Evolutionary conservation across 306 rosid species (phyloP), one percentile per base, ranked within the genome.

Genomic region (Herpetospermum pedunculosum): DNA sequence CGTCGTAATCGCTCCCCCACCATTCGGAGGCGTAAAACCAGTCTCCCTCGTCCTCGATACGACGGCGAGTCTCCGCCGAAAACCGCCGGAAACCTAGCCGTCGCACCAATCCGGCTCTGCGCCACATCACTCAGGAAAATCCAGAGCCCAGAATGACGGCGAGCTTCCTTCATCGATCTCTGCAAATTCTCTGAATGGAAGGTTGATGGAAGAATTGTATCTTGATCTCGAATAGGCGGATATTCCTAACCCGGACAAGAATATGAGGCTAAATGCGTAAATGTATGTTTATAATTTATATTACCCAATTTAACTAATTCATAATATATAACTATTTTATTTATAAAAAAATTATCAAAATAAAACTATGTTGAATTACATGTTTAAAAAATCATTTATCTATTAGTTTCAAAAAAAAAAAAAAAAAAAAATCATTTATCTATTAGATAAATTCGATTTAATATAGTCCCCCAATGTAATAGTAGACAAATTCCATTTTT

Each of bases 11-110:
- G 38, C 85, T 29, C 35, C 93, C 96, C 96, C 98, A 91, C 98
- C 98, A 94, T 76, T 94, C 98, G 1, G 96, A 83, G 6, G 97
- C 81, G 83, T 87, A 94, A 10, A 79, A 85, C 98, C 98, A 94
- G 82, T 91, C 91, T 2, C 97, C 98, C 53, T 91, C 97, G 80
- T 91, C 98, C 74, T 77, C 88, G 13, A 73, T 38, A 59, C 79
- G 84, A 13, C 84, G 88, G 72, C 90, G 85, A 48, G 59, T 77
- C 15, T 78, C 76, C 15, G 88, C 83, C n/a, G 98, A 84, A 37
- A 89, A 78, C 41, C 89, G 86, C 73, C 96, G 94, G 76, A 85
- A 48, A 77, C 67, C 75, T 19, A 55, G 19, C 1, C 25, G 70
- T 12, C 63, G 59, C 72, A 65, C 15, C 64, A 29, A 48, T 68